Conservation (phyloP, 768 basidiomycete genomes). For the Galerina sulciceps region DNA sequence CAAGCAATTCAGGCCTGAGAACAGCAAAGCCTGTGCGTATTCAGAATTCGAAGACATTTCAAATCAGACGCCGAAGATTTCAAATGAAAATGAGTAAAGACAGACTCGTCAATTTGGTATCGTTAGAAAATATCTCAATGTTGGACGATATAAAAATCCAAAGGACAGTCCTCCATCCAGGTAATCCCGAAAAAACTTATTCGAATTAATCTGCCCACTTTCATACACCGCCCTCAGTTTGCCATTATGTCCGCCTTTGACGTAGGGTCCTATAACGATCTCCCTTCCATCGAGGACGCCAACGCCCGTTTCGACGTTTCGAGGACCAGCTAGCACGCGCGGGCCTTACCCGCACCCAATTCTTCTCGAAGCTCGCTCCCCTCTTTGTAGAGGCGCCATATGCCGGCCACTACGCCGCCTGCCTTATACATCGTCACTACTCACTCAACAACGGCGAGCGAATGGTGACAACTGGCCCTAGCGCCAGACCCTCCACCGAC, state of each 20-base stretch:
- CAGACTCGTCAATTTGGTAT: too few relatives aligned
- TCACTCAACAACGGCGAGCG: background rate
- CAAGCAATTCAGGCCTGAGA: too few relatives aligned
- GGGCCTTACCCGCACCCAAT: background rate
- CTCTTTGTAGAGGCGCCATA: background rate
- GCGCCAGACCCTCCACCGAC: background rate
- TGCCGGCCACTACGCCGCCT: background rate
- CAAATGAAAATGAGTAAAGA: too few relatives aligned
- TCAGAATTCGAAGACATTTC: too few relatives aligned
- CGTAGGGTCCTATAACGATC: background rate
- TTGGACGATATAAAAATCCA: too few relatives aligned
- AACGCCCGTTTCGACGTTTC: background rate
- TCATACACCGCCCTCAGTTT: too few relatives aligned
- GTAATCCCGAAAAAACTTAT: too few relatives aligned
- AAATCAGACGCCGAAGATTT: too few relatives aligned
- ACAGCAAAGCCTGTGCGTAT: too few relatives aligned
- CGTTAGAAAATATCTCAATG: too few relatives aligned
- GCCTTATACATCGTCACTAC: background rate
- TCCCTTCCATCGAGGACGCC: background rate
- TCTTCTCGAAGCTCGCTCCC: background rate
- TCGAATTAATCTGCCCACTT: too few relatives aligned
- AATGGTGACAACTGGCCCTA: background rate
- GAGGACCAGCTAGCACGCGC: background rate
- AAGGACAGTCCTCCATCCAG: too few relatives aligned
- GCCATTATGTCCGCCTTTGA: background rate